Evolutionary conservation across 768 basidiomycete species (phyloP).

Genomic region (Dacryopinax primogenitus): DNA sequence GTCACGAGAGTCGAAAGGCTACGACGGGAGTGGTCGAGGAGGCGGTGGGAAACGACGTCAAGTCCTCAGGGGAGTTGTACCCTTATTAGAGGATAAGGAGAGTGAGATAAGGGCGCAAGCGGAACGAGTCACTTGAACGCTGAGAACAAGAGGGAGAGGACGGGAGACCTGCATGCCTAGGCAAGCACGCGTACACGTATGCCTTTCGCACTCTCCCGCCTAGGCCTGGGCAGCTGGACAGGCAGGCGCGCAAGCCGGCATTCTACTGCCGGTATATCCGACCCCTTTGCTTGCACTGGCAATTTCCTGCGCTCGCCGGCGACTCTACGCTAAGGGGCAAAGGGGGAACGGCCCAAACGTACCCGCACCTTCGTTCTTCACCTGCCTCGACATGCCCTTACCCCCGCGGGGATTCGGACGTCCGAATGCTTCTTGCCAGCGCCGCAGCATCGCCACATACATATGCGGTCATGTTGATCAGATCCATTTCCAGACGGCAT

Average conservation of each 20-base stretch:
- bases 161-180: neutral
- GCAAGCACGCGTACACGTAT: neutral
- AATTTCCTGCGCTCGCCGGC: neutral
- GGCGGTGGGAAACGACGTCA: neutral
- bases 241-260: no score
- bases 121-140: neutral
- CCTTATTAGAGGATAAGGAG: neutral
- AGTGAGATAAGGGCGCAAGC: neutral
- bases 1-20: neutral
- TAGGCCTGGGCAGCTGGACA: neutral
- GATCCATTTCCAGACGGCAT: neutral
- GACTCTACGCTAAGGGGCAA: neutral
- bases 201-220: neutral
- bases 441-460: neutral
- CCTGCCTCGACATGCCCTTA: neutral
- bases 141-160: neutral
- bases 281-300: neutral
- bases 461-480: neutral
- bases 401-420: conserved; percentile 4
- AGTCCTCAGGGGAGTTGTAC: neutral
- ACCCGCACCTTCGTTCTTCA: conserved; percentile 1
- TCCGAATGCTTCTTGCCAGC: neutral
- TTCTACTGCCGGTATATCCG: neutral
- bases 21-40: neutral
- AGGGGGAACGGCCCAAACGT: neutral